Base-by-base conservation (phyloP, 2,329 filamentous ascomycete species). In the Colletotrichum neosansevieriae region DNA sequence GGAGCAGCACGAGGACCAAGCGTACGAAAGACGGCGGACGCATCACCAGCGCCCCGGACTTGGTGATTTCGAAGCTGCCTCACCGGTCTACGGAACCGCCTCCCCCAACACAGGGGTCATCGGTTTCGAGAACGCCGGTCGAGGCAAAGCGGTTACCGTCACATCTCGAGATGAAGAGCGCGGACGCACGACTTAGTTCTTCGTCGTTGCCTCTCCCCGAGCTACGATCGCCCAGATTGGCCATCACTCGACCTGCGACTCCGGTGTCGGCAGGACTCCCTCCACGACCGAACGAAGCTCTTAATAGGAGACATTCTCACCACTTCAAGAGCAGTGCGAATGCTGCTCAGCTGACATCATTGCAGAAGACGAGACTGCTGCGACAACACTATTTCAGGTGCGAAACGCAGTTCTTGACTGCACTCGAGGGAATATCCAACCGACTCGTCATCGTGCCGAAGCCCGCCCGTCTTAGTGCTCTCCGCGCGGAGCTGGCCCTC, bases 361-460 rank as follows among this genome's bases (percentile, higher is more conserved):
- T 83, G 11, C 91, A 94, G 76, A 93, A 93, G 76, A 86, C 89
- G n/a, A 89, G 89, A 56, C 79, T 94, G 10, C 77, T 96, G 69
- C 85, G 92, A 63, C 92, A 94, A 68, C 93, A 96, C 77, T 96
- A 96, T 77, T 96, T 95, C 76, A 86, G 92, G 60, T 93, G 89
- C 69, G 87, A 96, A 78, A 94, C 92, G 1, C 91, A 93, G 72
- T 94, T 96, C 75, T 77, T 96, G 69, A 92, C 90, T 3, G 93
- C 93, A 1, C 84, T 96, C 15, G 92, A 95, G 77, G 91, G 92
- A 72, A 95, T 96, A 60, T 96, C 93, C 3, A 94, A 94, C 75
- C 89, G 92, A n/a, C 82, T 96, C 50, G 92, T 96, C 6, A 86
- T 91, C 61, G 93, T 96, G 5, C 93, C 93, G 2, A 96, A 96